phyloP scores from a whole-genome alignment of 202 grass and related monocot species.

The Saccharum hybrid region DNA sequence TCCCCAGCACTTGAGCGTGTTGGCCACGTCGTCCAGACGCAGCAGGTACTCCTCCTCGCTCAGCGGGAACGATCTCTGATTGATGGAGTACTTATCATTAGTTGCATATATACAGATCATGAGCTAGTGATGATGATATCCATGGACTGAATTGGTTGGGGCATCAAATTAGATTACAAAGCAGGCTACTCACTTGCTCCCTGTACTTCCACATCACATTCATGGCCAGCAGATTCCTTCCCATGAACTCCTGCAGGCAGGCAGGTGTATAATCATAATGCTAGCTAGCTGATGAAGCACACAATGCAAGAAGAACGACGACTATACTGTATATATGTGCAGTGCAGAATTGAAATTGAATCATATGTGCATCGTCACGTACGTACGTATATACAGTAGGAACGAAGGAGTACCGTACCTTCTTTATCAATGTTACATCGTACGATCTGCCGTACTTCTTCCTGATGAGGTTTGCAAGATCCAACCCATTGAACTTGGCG shows the following conservation, averaged over 20 bases:
- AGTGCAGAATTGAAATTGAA: too few relatives aligned
- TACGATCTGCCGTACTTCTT: slow-evolving; percentile 92
- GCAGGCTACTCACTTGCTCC: slow-evolving; percentile 58
- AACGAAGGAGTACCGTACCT: slow-evolving; percentile 38
- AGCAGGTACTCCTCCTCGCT: slow-evolving; percentile 97
- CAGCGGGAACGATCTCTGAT: slow-evolving; percentile 81
- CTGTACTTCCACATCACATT: slow-evolving; percentile 99
- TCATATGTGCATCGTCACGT: too few relatives aligned
- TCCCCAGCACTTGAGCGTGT: slow-evolving; percentile 87
- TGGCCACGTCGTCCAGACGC: slow-evolving; percentile 85
- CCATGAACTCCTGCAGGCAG: slow-evolving; percentile 81
- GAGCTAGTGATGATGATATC: too few relatives aligned
- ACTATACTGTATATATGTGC: too few relatives aligned
- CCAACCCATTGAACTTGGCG: slow-evolving; percentile 69
- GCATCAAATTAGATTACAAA: too few relatives aligned
- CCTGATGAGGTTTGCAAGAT: slow-evolving; percentile 88
- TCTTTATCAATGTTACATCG: slow-evolving; percentile 89
- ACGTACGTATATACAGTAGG: too few relatives aligned
- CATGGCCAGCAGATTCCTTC: slow-evolving; percentile 81
- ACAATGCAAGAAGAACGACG: too few relatives aligned
- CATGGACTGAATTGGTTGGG: too few relatives aligned
- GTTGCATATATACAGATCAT: too few relatives aligned
- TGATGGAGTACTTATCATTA: too few relatives aligned
- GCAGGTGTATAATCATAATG: too few relatives aligned
- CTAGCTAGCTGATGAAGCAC: too few relatives aligned